Evolutionary conservation across 108 stramenopile genomes (phyloP).

Genomic region (Skeletonema marinoi): DNA sequence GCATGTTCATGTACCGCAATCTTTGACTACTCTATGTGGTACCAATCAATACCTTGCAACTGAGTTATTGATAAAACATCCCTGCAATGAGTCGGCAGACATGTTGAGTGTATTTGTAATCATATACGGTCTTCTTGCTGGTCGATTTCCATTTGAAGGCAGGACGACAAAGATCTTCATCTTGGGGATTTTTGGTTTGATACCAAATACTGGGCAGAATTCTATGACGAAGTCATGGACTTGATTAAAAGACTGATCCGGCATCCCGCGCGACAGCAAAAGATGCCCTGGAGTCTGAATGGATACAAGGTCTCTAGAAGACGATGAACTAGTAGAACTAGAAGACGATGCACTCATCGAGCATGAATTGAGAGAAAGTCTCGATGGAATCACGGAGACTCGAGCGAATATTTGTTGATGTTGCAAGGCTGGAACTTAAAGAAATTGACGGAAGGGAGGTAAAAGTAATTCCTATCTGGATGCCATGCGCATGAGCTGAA

Average conservation of each 20-base stretch:
- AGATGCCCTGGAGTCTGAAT: conserved; percentile 93
- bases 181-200: conserved; percentile 43
- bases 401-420: not conserved
- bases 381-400: not conserved
- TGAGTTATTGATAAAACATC: conserved; percentile 8
- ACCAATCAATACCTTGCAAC: too few species aligned
- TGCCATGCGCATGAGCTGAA: not conserved
- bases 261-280: conserved; percentile 87
- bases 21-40: too few species aligned
- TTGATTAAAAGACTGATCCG: conserved; percentile 85
- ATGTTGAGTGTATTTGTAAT: too few species aligned
- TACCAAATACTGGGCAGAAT: conserved; percentile 89
- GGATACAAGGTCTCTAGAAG: conserved; percentile 66
- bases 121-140: too few species aligned
- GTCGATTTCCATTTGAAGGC: too few species aligned
- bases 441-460: not conserved
- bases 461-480: not conserved
- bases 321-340: not conserved
- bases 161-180: conserved; percentile 18
- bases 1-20: too few species aligned
- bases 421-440: too few species aligned
- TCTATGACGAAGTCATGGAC: conserved; percentile 91
- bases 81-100: too few species aligned
- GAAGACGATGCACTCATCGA: not conserved
- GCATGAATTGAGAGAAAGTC: conserved; percentile 3